phyloP scores from a whole-genome alignment of 768 basidiomycete genomes.

The Coprinopsis cinerea region DNA sequence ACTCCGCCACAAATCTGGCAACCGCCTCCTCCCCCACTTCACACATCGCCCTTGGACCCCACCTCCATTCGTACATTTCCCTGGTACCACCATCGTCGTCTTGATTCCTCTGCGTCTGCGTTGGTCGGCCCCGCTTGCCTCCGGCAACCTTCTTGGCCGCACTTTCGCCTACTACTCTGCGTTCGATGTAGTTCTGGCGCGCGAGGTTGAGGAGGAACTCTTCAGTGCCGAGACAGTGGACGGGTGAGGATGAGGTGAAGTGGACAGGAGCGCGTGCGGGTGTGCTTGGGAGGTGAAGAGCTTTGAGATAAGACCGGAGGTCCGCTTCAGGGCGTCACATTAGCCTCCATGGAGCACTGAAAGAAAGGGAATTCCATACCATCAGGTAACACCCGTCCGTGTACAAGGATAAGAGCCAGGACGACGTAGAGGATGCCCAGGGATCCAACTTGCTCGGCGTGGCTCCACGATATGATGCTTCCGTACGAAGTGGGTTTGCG shows the following conservation, averaged over 20 bases:
- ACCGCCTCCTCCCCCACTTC: conserved; percentile 81
- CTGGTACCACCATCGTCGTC: conserved; percentile 31
- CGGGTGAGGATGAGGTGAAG: conserved; percentile 45
- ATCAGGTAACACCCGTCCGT: conserved; percentile 68
- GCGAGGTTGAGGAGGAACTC: conserved; percentile 57
- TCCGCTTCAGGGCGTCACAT: conserved; percentile 45
- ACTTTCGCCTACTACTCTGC: conserved; percentile 17
- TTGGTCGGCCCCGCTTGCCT: conserved; percentile 45
- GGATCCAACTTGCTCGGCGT: conserved; percentile 56
- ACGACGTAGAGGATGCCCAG: conserved; percentile 78
- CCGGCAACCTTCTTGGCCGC: conserved; percentile 46
- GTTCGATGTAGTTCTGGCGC: conserved; percentile 74
- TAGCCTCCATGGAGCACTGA: not conserved
- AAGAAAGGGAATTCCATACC: conserved; percentile 38
- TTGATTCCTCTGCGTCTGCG: conserved; percentile 22
- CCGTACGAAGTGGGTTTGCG: conserved; percentile 46
- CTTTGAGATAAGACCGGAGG: conserved; percentile 62
- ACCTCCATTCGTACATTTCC: conserved; percentile 67
- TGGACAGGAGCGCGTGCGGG: conserved; percentile 35
- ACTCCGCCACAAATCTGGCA: conserved; percentile 71
- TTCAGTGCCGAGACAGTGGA: conserved; percentile 53
- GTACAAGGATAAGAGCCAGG: conserved; percentile 78
- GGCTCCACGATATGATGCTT: conserved; percentile 70
- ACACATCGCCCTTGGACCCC: conserved; percentile 75
- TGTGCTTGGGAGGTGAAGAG: conserved; percentile 53